phyloP scores from a whole-genome alignment of 2,329 filamentous ascomycete genomes.

The Colletotrichum sp. region DNA sequence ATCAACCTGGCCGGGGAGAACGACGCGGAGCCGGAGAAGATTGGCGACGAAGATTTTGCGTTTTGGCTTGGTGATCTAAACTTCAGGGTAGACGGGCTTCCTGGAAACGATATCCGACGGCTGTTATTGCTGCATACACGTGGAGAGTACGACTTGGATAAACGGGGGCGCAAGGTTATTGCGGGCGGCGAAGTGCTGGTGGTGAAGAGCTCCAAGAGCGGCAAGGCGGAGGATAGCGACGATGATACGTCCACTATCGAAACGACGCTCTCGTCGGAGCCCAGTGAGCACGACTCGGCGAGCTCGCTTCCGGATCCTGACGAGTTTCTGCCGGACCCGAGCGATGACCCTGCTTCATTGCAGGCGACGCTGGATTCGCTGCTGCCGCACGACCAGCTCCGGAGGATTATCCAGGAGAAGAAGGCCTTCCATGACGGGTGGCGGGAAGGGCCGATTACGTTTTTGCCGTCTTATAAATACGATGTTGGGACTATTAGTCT shows the following conservation, averaged over 20 bases:
- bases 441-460: constrained; percentile 86
- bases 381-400: constrained; percentile 87
- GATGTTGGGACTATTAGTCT: constrained; percentile 91
- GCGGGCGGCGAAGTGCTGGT: constrained; percentile 44
- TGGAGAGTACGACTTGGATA: constrained; percentile 73
- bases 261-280: constrained; percentile 27
- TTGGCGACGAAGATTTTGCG: constrained; percentile 90
- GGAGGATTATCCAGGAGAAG: constrained; percentile 72
- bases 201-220: constrained; percentile 28
- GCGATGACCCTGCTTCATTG: constrained; percentile 82
- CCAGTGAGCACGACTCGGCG: constrained; percentile 43
- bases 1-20: constrained; percentile 69
- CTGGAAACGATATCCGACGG: constrained; percentile 87
- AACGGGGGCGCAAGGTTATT: constrained; percentile 41
- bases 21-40: constrained; percentile 68
- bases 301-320: constrained; percentile 64
- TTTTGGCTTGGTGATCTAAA: constrained; percentile 99
- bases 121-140: constrained; percentile 82
- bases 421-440: constrained; percentile 91
- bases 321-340: constrained; percentile 70
- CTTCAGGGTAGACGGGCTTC: constrained; percentile 86
- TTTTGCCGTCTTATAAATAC: constrained; percentile 97
- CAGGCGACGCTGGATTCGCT: constrained; percentile 89
- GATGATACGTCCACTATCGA: constrained; percentile 45
- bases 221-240: constrained; percentile 44